Base-by-base conservation (phyloP, 257 asterid genomes). In the Ocimum tenuiflorum region DNA sequence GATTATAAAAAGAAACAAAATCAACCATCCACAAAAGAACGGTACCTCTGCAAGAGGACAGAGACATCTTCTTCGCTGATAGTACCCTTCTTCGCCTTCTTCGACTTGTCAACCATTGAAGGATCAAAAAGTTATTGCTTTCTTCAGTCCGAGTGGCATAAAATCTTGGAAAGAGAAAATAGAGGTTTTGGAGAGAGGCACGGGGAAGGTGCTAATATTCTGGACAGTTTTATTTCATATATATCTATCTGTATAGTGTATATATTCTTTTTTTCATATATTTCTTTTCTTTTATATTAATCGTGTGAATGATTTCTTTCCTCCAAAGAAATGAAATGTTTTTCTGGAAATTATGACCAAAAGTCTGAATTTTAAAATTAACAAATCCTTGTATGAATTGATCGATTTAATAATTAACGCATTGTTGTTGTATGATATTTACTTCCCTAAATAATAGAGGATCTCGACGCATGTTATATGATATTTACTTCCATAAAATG, bases 31-130 rank as follows among this genome's bases (percentile, higher is more conserved):
- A 11, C 17, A 7, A 56, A 49, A 17, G 13, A 56, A 35, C 58
- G 17, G 13, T 27, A 90, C 97, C 95, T 83, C 48, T 77, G 81
- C 64, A 91, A 61, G 57, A 91, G 76, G 39, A 65, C 72, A 50
- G 85, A 67, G 20, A 68, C 53, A 41, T 83, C 91, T 18, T 78
- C 87, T 76, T 91, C 97, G 22, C 70, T 79, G 67, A 91, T 73
- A 45, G 77, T 71, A 9, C 78, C 76, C 67, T 83, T 86, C 70
- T 78, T 88, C 33, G 63, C 82, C 54, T 75, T 79, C 81, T 74
- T 83, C 58, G 89, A 72, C 72, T 76, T 82, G 47, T 81, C 94
- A 35, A 68, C 71, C 97, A 85, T 87, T 48, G 68, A 53, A 60
- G 60, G 12, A 57, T 56, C 56, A 7, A 36, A 17, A 19, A 1